A percentile compares a stretch with the other conserved stretches of the same genome.
Evolutionary conservation across 2,329 filamentous ascomycete genomes (phyloP).

Genomic region (Venturia oleaginea): DNA sequence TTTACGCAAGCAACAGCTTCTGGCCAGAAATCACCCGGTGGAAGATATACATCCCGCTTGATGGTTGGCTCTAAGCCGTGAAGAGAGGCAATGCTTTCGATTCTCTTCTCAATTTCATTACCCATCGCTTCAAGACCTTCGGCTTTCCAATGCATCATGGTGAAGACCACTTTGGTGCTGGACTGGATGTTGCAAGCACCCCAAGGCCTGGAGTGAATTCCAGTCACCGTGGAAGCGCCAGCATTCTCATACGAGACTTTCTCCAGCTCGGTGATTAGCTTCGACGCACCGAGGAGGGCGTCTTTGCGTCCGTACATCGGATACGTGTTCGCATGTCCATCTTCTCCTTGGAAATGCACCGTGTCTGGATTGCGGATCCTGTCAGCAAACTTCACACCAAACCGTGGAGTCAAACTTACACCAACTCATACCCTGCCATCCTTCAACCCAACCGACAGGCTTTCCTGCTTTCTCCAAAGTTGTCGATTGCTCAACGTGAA

Average conservation of each 20-base stretch:
- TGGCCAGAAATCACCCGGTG: constrained; percentile 20
- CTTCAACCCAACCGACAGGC: constrained; percentile 19
- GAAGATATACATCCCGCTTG: constrained; percentile 18
- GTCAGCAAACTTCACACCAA: background rate
- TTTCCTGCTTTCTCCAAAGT: constrained; percentile 18
- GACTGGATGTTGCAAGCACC: constrained; percentile 24
- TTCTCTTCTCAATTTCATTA: constrained; percentile 17
- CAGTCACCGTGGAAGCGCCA: constrained; percentile 23
- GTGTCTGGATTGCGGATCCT: constrained; percentile 11
- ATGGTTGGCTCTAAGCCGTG: constrained; percentile 19
- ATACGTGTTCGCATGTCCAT: constrained; percentile 17
- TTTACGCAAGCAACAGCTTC: constrained; percentile 20
- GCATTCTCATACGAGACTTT: constrained; percentile 8
- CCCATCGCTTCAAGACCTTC: constrained; percentile 20
- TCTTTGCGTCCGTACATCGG: constrained; percentile 17
- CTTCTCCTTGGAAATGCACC: constrained; percentile 16
- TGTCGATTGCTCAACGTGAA: constrained; percentile 20
- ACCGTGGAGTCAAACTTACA: constrained; percentile 14
- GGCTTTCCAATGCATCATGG: constrained; percentile 22
- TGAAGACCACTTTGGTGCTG: constrained; percentile 17
- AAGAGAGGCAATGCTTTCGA: constrained; percentile 16
- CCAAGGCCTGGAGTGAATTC: constrained; percentile 16
- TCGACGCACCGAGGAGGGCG: constrained; percentile 18
- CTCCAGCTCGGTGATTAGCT: constrained; percentile 21
- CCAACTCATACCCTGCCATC: constrained; percentile 22